These are phyloP conservation scores for Globisporangium perplexum DNA, from an alignment of 352 stramenopile genomes.

Conservation along the genomic window DNA sequence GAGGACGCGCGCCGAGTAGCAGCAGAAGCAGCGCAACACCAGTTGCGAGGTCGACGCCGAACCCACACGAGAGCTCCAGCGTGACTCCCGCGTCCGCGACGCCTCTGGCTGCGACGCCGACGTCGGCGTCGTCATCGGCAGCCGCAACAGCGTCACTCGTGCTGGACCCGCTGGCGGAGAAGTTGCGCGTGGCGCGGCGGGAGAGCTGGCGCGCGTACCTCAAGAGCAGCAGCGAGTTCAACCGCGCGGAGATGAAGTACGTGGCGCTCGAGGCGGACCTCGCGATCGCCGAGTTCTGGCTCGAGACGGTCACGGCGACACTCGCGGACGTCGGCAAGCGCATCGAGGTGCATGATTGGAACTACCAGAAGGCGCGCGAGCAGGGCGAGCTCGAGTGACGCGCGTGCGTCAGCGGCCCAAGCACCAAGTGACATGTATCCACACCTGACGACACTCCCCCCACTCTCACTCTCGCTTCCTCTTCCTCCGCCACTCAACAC, in stretches of 20 bases:
- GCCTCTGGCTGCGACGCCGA: neutral
- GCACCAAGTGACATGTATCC: neutral
- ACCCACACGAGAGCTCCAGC: neutral
- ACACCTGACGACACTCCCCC: conserved; percentile 5
- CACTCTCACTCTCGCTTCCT: too few species aligned
- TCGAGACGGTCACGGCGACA: conserved; percentile 49
- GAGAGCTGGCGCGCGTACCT: conserved; percentile 45
- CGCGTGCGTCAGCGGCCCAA: too few species aligned
- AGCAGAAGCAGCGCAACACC: neutral
- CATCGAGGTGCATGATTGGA: conserved; percentile 78
- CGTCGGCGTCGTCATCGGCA: neutral
- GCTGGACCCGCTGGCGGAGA: conserved; percentile 29
- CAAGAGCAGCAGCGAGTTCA: conserved; percentile 52
- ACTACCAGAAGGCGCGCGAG: conserved; percentile 55
- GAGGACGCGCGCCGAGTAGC: neutral
- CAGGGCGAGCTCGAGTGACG: conserved; percentile 18
- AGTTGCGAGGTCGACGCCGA: neutral
- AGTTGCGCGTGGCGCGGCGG: conserved; percentile 26
- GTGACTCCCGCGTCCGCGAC: neutral
- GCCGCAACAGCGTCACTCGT: neutral
- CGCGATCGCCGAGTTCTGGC: conserved; percentile 60
- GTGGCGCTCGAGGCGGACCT: conserved; percentile 47
- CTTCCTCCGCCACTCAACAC: too few species aligned
- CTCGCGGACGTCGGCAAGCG: conserved; percentile 68
- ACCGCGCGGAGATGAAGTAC: conserved; percentile 54